These are phyloP conservation scores for Mangifera indica DNA, from an alignment of 345 rosid genomes.

Conservation along the genomic window DNA sequence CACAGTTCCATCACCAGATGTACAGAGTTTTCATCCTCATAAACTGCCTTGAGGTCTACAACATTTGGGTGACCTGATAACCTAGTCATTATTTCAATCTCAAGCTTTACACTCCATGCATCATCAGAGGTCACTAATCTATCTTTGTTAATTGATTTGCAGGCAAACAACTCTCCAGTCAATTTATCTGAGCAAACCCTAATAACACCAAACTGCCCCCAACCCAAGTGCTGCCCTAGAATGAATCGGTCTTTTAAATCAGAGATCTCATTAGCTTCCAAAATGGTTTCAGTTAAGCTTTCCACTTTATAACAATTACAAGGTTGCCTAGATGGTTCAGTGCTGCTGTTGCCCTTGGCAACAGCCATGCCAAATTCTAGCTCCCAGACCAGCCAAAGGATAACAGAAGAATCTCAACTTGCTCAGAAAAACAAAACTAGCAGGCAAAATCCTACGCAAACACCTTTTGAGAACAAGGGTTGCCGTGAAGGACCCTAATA, in stretches of 20 bases:
- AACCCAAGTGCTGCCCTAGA: slow-evolving; percentile 61
- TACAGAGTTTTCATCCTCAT: slow-evolving; percentile 58
- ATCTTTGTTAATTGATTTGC: slow-evolving; percentile 66
- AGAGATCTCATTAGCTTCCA: slow-evolving; percentile 48
- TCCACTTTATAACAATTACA: slow-evolving; percentile 44
- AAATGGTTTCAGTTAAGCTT: slow-evolving; percentile 43
- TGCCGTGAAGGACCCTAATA: not conserved
- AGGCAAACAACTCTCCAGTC: slow-evolving; percentile 57
- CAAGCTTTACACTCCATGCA: slow-evolving; percentile 55
- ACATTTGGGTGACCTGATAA: slow-evolving; percentile 73
- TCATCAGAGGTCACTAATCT: slow-evolving; percentile 57
- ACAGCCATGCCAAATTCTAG: slow-evolving; percentile 51
- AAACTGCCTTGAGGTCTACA: slow-evolving; percentile 66
- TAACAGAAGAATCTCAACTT: slow-evolving; percentile 8
- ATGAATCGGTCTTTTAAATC: slow-evolving; percentile 49
- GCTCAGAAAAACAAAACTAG: not conserved
- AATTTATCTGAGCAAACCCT: slow-evolving; percentile 57
- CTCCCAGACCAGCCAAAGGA: slow-evolving; percentile 22
- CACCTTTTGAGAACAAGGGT: slow-evolving; percentile 19
- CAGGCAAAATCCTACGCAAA: slow-evolving; percentile 23
- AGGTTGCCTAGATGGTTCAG: slow-evolving; percentile 31
- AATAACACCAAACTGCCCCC: slow-evolving; percentile 73
- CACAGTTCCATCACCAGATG: slow-evolving; percentile 77
- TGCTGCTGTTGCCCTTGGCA: slow-evolving; percentile 39
- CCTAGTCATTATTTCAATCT: slow-evolving; percentile 70